Evolutionary conservation across 768 basidiomycete species (phyloP).

Genomic region (Psilocybe azurescens): DNA sequence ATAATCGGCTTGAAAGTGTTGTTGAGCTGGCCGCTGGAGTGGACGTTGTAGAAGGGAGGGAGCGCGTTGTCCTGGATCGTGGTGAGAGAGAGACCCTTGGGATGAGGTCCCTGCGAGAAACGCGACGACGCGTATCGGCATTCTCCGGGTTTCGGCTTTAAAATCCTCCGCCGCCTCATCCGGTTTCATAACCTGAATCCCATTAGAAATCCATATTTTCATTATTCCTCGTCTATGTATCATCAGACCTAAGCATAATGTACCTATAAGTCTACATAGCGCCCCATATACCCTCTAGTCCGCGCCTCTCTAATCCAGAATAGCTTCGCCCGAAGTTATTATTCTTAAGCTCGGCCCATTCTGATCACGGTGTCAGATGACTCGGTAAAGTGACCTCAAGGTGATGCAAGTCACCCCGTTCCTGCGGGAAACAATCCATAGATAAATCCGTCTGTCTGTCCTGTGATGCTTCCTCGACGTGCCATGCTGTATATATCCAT

Average conservation of each 20-base stretch:
- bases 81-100: constrained; percentile 36
- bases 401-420: constrained; percentile 19
- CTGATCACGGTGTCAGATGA: constrained; percentile 35
- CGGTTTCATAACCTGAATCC: constrained; percentile 23
- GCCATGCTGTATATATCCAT: constrained; percentile 22
- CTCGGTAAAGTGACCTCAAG: constrained; percentile 33
- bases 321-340: constrained; percentile 15
- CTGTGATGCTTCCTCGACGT: constrained; percentile 27
- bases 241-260: constrained; percentile 1
- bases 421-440: constrained; percentile 17
- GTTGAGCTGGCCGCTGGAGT: constrained; percentile 34
- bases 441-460: constrained; percentile 28
- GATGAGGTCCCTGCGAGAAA: constrained; percentile 43
- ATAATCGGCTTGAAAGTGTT: constrained; percentile 35
- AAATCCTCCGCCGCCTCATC: constrained; percentile 35
- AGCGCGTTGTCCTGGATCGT: constrained; percentile 31
- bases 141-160: constrained; percentile 49
- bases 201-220: constrained; percentile 5
- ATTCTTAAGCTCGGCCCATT: constrained; percentile 12
- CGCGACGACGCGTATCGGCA: constrained; percentile 62
- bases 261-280: constrained; percentile 7
- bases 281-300: constrained; percentile 12
- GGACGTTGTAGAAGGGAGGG: constrained; percentile 33
- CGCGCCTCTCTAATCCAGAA: constrained; percentile 13
- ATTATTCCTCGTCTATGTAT: constrained; percentile 11